Percentiles rank a stretch among this genome's conserved stretches.
Evolutionary conservation across 306 rosid species (phyloP).

Genomic region (Fagus sylvatica): DNA sequence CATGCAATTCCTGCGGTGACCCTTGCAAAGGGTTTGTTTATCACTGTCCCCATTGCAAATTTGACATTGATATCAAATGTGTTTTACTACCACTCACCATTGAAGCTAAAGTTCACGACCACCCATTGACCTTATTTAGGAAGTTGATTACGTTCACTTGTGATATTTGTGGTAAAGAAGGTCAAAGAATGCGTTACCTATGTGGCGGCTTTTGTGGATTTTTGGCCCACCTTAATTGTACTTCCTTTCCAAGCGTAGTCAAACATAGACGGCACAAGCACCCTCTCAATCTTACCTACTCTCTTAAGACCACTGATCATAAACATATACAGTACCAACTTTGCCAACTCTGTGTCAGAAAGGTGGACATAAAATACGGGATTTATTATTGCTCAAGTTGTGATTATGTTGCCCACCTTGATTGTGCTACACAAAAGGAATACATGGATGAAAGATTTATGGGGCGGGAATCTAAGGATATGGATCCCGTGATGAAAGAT

Average conservation of each 20-base stretch:
- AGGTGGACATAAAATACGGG: background rate
- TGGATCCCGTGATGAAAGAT: background rate
- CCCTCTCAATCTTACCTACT: background rate
- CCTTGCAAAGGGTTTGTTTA: no score
- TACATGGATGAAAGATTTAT: background rate
- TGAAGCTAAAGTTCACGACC: background rate
- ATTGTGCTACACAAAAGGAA: background rate
- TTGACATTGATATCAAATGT: no score
- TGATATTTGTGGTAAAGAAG: background rate
- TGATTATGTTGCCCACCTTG: background rate
- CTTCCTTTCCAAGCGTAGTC: background rate
- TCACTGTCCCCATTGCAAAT: no score
- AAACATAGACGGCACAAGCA: background rate
- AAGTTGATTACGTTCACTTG: background rate
- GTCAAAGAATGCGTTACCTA: background rate
- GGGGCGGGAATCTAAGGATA: background rate
- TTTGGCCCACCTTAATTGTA: background rate
- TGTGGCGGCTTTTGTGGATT: fast-evolving
- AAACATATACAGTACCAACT: background rate
- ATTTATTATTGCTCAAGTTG: background rate
- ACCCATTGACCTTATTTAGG: background rate
- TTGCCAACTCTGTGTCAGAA: background rate
- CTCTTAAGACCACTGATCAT: background rate
- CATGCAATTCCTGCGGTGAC: no score
- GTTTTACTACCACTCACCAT: background rate